Evolutionary conservation across 768 basidiomycete genomes (phyloP), one percentile per base, ranked within the genome.

Genomic region (Mycena pura): DNA sequence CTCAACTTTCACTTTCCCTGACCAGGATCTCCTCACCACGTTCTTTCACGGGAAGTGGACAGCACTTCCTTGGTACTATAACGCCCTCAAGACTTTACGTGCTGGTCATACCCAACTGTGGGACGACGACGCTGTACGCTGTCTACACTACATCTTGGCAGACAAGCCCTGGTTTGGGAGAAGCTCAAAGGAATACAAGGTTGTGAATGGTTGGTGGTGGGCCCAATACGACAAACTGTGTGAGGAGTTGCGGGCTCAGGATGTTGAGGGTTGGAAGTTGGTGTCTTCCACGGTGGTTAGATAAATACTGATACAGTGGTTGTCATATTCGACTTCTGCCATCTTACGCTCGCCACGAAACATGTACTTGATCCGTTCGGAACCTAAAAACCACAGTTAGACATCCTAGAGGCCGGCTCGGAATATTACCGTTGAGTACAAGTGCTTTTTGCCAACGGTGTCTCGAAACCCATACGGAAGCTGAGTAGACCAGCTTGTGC

Each of bases 401-500:
- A 22, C 21, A 32, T 7, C 22, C 10, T 24, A 8, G 19, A 27
- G 0, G n/a, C 27, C 6, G 24, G 15, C 19, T 40, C 14, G 13
- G 13, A 13, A 10, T 2, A 8, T 67, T 60, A 92, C 95, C 96
- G 84, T 77, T 99, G 97, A 7, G 96, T 99, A 70, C 94, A 96
- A 31, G 86, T 91, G 54, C 90, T 95, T 70, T 96, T 85, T 25
- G 82, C 73, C 27, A 99, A 70, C 2, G 90, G 83, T 0, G 95
- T 98, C 45, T 77, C 75, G 62, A 87, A 83, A 24, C 96, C 97
- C 95, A 96, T 98, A 3, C 97, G 84, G 73, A 87, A 95, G 63
- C 89, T 87, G 34, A 99, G 81, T 27, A 99, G 82, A 6, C 97
- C 97, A 6, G 97, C 97, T 71, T 99, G 97, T 3, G 97, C 96